phyloP scores from a whole-genome alignment of 441 rosid species.

The Corymbia citriodora region DNA sequence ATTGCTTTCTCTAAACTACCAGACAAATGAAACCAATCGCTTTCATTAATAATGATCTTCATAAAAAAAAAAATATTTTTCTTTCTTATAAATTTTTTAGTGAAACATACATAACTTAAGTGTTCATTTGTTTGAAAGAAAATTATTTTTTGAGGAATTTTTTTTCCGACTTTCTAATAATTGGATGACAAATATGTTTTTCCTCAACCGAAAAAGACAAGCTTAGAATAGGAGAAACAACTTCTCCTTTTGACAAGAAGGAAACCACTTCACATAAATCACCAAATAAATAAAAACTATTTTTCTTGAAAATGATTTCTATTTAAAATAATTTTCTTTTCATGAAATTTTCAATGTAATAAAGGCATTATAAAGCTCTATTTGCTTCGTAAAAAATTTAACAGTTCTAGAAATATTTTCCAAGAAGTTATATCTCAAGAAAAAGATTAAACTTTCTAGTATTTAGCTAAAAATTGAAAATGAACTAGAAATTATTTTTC shows the following conservation, averaged over 20 bases:
- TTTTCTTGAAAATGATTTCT: no score
- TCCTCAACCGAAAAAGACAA: rapidly evolving
- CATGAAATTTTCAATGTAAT: neutral
- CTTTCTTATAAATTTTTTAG: no score
- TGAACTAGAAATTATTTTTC: rapidly evolving
- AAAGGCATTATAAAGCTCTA: rapidly evolving
- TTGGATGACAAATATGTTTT: rapidly evolving
- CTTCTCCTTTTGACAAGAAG: neutral
- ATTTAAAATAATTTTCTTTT: no score
- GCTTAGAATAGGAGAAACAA: rapidly evolving
- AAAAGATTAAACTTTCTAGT: rapidly evolving
- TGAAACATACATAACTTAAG: neutral
- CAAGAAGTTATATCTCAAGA: neutral
- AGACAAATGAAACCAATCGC: no score
- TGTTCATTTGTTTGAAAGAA: neutral
- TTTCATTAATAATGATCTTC: no score
- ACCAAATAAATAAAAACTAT: neutral
- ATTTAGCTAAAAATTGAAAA: rapidly evolving
- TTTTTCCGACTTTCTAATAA: neutral
- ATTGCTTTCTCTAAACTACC: rapidly evolving
- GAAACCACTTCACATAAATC: neutral
- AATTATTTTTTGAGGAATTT: rapidly evolving
- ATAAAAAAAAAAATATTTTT: no score
- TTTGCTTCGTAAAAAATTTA: no score
- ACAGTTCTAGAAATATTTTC: no score